Conservation (phyloP, 805 yeast genomes). For the Ogataea parapolymorpha region DNA sequence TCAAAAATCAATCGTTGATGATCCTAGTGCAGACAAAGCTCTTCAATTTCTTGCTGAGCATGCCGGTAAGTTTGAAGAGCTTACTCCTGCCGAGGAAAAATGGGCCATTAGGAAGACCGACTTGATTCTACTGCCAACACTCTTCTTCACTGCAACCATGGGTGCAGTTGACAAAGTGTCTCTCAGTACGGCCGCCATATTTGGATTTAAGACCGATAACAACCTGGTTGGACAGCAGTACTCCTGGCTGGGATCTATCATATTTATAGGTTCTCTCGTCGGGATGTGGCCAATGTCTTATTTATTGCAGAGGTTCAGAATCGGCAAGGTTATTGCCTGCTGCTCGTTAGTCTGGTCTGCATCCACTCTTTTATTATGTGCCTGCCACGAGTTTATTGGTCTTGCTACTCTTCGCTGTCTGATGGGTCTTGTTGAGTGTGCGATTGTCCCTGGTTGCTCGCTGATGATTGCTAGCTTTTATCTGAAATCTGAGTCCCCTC, state of each 20-base stretch:
- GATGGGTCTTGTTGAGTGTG: constrained; percentile 49
- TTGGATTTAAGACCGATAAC: constrained; percentile 46
- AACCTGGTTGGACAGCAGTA: constrained; percentile 42
- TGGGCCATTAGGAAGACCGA: constrained; percentile 16
- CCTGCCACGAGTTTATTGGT: constrained; percentile 42
- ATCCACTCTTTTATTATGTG: constrained; percentile 41
- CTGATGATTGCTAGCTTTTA: constrained; percentile 54
- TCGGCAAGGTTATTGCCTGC: constrained; percentile 35
- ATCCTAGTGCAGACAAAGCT: constrained; percentile 7
- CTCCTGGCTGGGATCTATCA: constrained; percentile 50
- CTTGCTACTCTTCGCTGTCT: constrained; percentile 43
- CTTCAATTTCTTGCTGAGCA: constrained; percentile 6
- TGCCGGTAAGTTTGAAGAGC: constrained; percentile 21
- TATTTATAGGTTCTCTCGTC: constrained; percentile 45
- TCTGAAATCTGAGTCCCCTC: constrained; percentile 41
- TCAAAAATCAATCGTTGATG: not conserved
- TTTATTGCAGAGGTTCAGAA: constrained; percentile 40
- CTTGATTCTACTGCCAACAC: constrained; percentile 20
- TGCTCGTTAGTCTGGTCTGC: constrained; percentile 42
- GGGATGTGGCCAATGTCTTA: constrained; percentile 42
- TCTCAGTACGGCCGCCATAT: constrained; percentile 31
- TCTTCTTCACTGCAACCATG: constrained; percentile 19
- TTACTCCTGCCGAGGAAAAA: constrained; percentile 17
- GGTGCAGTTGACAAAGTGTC: constrained; percentile 24
- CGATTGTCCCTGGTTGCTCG: constrained; percentile 52